A percentile compares a stretch with the other conserved stretches of the same genome.
Conservation (phyloP, 2,329 filamentous ascomycete genomes). For the Neonectria punicea region DNA sequence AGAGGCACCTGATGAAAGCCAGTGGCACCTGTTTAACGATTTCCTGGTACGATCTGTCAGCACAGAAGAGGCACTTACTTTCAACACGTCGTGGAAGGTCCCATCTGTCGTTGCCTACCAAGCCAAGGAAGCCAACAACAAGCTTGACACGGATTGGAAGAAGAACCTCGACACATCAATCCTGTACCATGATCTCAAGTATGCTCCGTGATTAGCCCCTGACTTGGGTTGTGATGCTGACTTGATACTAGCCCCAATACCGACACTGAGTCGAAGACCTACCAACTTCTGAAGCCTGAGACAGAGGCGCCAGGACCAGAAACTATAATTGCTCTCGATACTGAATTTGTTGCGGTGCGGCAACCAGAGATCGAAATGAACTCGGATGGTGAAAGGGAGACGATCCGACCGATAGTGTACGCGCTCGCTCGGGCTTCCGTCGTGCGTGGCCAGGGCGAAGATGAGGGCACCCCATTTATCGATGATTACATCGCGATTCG, state of each 20-base stretch:
- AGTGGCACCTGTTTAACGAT: constrained; percentile 98
- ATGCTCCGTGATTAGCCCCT: constrained; percentile 35
- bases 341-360: constrained; percentile 93
- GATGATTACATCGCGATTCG: constrained; percentile 96
- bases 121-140: constrained; percentile 81
- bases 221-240: constrained; percentile 16
- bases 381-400: constrained; percentile 89
- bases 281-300: constrained; percentile 65
- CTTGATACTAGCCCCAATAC: constrained; percentile 50
- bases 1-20: constrained; percentile 68
- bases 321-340: constrained; percentile 89
- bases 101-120: constrained; percentile 91
- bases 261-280: constrained; percentile 60
- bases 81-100: constrained; percentile 91
- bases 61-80: constrained; percentile 85
- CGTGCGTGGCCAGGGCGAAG: constrained; percentile 79
- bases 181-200: constrained; percentile 77
- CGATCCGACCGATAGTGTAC: constrained; percentile 89
- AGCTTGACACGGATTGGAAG: constrained; percentile 89
- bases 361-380: constrained; percentile 97
- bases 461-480: constrained; percentile 89
- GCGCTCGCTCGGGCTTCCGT: constrained; percentile 95
- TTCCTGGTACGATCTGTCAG: constrained; percentile 87
- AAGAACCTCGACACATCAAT: constrained; percentile 83
- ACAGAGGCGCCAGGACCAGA: constrained; percentile 75